Base-by-base conservation (phyloP, 495 filamentous ascomycete genomes). In the Pseudoneurospora amorphoporcata region DNA sequence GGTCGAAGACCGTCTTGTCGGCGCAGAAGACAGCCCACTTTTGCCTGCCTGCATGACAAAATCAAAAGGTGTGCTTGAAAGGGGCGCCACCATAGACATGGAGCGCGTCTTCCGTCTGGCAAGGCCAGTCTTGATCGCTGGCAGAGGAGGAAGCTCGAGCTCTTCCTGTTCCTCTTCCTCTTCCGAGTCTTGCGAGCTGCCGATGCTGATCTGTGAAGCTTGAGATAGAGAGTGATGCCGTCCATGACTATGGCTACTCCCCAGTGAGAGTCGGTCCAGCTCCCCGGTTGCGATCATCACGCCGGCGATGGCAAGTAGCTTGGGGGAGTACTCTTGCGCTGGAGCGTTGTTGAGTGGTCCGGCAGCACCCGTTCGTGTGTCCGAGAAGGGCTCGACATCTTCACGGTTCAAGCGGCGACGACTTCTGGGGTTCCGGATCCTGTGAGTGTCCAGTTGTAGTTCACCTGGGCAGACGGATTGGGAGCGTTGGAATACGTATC, bases 221-320 rank as follows among this genome's bases (percentile, higher is more conserved):
- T 61, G 53, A 8, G 53, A 61, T 12, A 61, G 12, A 61, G 47
- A 61, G 5, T 16, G 23, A 61, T 23, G 10, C 10, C 4, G 53
- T 35, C 29, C 35, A 10, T 16, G 53, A 61, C 12, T 58, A 16
- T 58, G 47, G 14, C 23, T 35, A 35, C 53, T 61, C 6, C 53
- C 29, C 12, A 69, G 70, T 0, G 77, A 72, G 7, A 77, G 74
- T 3, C 77, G 45, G 35, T 78, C 74, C 1, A 77, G 73, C 61
- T 77, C 75, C 1, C 68, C 75, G n/a, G 72, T 71, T 9, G 77
- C 75, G n/a, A 78, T 73, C 73, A 74, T 77, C 53, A 78, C 68
- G 23, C 76, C 76, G n/a, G 72, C 75, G 8, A 76, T 71, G 19
- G 77, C 77, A 16, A 78, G 72, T 3, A 73, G 37, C 37, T 72